Conservation (phyloP, 139 green algal species). For the Chlorella sorokiniana region DNA sequence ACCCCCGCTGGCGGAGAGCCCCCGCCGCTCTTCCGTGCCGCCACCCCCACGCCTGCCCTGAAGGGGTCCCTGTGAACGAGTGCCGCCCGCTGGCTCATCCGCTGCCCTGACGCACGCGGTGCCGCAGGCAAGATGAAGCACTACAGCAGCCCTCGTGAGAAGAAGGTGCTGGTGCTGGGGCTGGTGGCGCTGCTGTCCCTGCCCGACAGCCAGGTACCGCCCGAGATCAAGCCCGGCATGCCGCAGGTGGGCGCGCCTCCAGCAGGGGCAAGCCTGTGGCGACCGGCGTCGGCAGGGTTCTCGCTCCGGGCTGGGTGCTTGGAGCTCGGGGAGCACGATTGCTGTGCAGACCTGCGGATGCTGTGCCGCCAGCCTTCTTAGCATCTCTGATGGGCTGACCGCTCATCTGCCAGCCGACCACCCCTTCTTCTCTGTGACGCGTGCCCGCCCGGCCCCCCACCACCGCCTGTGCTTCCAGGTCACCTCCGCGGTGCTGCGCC, state of each 20-base stretch:
- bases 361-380: no score
- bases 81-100: background rate
- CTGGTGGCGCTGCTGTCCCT: constrained; percentile 65
- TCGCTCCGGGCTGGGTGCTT: no score
- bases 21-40: background rate
- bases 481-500: constrained; percentile 36
- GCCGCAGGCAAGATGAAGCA: constrained; percentile 60
- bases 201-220: constrained; percentile 58
- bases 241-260: constrained; percentile 11
- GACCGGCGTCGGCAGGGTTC: no score
- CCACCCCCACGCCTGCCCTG: background rate
- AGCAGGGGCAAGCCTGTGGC: background rate
- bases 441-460: background rate
- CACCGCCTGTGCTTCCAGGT: constrained; percentile 49
- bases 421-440: no score
- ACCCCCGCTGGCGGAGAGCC: no score
- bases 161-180: constrained; percentile 81
- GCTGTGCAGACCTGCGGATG: no score
- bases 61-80: background rate
- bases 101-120: background rate
- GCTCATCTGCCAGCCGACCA: background rate
- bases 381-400: no score
- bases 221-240: constrained; percentile 61
- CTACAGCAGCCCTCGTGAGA: constrained; percentile 73
- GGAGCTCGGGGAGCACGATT: no score